Conservation (phyloP, 352 stramenopile species). For the Phytophthora colocasiae region DNA sequence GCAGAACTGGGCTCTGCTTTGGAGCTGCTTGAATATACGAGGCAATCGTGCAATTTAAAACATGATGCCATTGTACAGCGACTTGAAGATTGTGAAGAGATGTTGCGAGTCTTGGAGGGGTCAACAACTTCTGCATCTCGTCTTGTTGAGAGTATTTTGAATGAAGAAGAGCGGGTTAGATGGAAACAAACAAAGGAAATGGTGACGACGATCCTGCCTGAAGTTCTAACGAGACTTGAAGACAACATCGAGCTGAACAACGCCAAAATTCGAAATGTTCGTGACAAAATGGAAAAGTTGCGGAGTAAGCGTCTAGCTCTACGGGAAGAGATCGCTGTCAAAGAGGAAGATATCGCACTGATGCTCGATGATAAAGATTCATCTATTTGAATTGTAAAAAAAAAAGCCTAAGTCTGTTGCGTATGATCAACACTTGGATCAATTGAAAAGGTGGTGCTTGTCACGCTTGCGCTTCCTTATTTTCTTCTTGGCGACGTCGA, state of each 20-base stretch:
- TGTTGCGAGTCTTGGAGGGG: slow-evolving; percentile 41
- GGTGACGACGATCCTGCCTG: slow-evolving; percentile 56
- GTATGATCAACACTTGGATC: slow-evolving; percentile 3
- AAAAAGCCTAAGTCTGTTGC: neutral
- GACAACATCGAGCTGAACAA: slow-evolving; percentile 75
- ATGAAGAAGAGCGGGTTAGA: slow-evolving; percentile 42
- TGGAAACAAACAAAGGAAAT: slow-evolving; percentile 65
- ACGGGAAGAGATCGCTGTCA: slow-evolving; percentile 63
- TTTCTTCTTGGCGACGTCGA: slow-evolving; percentile 91
- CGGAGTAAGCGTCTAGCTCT: slow-evolving; percentile 55
- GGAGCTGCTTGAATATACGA: slow-evolving; percentile 68
- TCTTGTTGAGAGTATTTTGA: slow-evolving; percentile 31
- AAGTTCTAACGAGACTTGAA: slow-evolving; percentile 60
- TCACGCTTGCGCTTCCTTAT: slow-evolving; percentile 83
- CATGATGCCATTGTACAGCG: slow-evolving; percentile 59
- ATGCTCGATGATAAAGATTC: slow-evolving; percentile 32
- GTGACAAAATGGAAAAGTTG: slow-evolving; percentile 64
- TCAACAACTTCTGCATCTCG: neutral
- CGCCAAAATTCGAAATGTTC: slow-evolving; percentile 62
- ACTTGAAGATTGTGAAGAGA: slow-evolving; percentile 51
- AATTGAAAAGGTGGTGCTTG: slow-evolving; percentile 84
- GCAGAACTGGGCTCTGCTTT: slow-evolving; percentile 64
- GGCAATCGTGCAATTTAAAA: slow-evolving; percentile 45
- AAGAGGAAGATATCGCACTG: slow-evolving; percentile 70
- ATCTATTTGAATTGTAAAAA: slow-evolving; percentile 23